Percentiles rank a stretch among this genome's conserved stretches.
Conservation (phyloP, 1,139 yeast genomes). For the Debaryomycetaceae sp. region DNA sequence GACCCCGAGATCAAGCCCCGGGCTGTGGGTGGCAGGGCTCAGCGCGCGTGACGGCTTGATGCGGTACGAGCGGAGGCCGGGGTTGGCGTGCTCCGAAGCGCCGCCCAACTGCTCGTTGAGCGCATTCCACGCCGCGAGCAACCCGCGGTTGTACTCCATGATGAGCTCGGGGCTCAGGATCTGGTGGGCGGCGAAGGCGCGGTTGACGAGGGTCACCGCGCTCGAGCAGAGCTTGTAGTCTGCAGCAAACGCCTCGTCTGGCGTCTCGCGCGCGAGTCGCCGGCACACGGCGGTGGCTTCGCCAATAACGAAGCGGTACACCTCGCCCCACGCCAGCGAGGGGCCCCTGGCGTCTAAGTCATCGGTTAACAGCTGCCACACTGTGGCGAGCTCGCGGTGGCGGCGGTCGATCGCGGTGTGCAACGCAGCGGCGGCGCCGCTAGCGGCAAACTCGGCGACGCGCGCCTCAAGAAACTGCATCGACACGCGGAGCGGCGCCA, state of each 20-base stretch:
- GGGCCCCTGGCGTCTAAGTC: too few species aligned
- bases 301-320: constrained; percentile 40
- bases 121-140: constrained; percentile 31
- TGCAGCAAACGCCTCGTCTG: constrained; percentile 14
- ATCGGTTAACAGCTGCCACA: too few species aligned
- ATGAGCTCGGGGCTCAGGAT: constrained; percentile 18
- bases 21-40: constrained; percentile 4
- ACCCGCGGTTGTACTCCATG: constrained; percentile 19
- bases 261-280: constrained; percentile 4
- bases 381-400: too few species aligned
- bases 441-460: constrained; percentile 46
- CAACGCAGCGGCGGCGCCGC: too few species aligned
- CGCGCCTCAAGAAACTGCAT: constrained; percentile 55
- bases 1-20: constrained; percentile 28
- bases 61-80: constrained; percentile 7
- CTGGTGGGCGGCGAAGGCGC: constrained; percentile 22
- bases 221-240: constrained; percentile 32
- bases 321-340: constrained; percentile 52
- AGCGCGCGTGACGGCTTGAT: constrained; percentile 2
- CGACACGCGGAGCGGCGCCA: constrained; percentile 56
- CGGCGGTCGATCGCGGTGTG: too few species aligned
- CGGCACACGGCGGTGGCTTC: constrained; percentile 29
- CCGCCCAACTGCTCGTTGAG: constrained; percentile 19
- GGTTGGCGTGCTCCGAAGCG: neutral
- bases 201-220: constrained; percentile 27